Base-by-base conservation (phyloP, 176 grass and related monocot species). In the Phoenix dactylifera region DNA sequence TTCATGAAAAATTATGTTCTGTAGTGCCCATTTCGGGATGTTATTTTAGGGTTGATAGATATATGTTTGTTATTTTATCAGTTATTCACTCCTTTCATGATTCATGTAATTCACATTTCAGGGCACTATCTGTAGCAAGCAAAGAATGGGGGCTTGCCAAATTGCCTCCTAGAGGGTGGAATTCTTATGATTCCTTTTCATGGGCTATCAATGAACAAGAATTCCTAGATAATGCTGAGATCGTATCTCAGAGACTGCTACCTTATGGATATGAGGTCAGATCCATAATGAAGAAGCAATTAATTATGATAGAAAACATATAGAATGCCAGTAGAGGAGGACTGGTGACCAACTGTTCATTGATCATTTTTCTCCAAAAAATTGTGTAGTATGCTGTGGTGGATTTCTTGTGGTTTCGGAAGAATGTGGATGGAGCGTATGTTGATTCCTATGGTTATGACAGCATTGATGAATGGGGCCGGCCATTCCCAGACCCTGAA, bases 141-240 rank as follows among this genome's bases (percentile, higher is more conserved):
- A 35, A 25, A 67, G 60, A 68, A 64, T 19, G 26, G 55, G 35
- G 79, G 22, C 74, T 72, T 57, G 72, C 74, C 5, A 25, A 35
- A 6, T 30, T 81, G 16, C 86, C 91, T 10, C 91, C 91, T 60
- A 90, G 86, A 59, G 86, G 91, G 4, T 95, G 86, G 91, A 95
- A 95, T 78, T 95, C 86, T 1, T 95, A 87, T 60, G 91, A 95
- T 71, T 95, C 86, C 14, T 95, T 95, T 59, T 90, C 86, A 18
- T 95, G 91, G 91, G 76, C 28, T 7, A 53, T 95, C 18, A 80
- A 90, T 3, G 91, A 95, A 77, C 59, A 68, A 59, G 67, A 77
- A 5, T 90, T 84, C 70, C n/a, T 90, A 64, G 51, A 87, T 49
- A 95, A 90, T 68, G 86, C 86, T 50, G 57, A 81, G 59, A 79